Conservation (phyloP, 2,329 filamentous ascomycete genomes). For the Cordyceps tenuipes region DNA sequence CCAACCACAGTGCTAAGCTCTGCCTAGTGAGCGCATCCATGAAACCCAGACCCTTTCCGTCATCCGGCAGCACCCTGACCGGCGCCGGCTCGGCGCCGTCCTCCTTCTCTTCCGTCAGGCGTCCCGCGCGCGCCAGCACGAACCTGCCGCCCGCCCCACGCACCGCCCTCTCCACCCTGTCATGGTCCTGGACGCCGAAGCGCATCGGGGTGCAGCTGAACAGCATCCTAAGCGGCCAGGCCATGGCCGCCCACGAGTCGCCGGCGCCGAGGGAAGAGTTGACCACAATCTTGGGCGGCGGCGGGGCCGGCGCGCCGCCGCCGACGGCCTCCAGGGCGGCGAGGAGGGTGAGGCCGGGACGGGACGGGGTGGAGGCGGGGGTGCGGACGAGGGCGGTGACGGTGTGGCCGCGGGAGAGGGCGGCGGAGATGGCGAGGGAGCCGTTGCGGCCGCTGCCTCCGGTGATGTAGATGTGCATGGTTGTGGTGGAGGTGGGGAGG, state of each 20-base stretch:
- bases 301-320: not conserved
- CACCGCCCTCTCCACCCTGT: conserved; percentile 34
- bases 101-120: conserved; percentile 24
- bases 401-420: conserved; percentile 31
- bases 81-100: conserved; percentile 21
- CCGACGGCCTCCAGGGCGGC: conserved; percentile 27
- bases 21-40: conserved; percentile 28
- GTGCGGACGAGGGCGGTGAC: conserved; percentile 39
- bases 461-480: conserved; percentile 38
- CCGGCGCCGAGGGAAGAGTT: conserved; percentile 44
- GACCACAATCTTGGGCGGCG: conserved; percentile 33
- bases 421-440: conserved; percentile 31
- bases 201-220: conserved; percentile 37
- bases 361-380: conserved; percentile 21
- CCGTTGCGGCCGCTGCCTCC: conserved; percentile 41
- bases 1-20: conserved; percentile 38
- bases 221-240: conserved; percentile 33
- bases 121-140: conserved; percentile 37
- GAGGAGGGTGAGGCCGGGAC: conserved; percentile 28
- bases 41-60: conserved; percentile 33
- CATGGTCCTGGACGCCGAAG: conserved; percentile 39
- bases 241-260: conserved; percentile 33
- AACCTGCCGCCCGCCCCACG: conserved; percentile 21
- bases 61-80: conserved; percentile 32
- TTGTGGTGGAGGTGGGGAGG: not conserved